phyloP scores from a whole-genome alignment of 208 protist genomes.

The Trypanosoma rangeli region DNA sequence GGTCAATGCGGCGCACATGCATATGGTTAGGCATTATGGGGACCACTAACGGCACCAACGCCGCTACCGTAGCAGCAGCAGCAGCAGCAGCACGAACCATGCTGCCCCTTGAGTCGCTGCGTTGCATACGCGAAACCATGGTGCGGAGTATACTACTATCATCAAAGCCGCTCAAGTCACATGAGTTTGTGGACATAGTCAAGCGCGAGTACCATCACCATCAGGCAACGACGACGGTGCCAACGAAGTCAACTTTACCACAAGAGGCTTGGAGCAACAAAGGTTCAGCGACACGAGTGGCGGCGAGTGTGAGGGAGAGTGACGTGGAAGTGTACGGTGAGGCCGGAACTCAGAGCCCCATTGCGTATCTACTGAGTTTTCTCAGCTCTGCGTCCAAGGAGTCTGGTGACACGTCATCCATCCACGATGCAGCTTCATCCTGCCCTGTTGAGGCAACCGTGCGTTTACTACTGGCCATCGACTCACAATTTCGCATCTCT shows the following conservation, averaged over 20 bases:
- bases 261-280: background rate
- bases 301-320: background rate
- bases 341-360: background rate
- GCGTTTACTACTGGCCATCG: constrained; percentile 46
- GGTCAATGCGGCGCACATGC: background rate
- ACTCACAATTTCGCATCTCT: constrained; percentile 62
- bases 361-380: constrained; percentile 2
- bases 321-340: background rate
- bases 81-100: background rate
- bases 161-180: constrained; percentile 35
- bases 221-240: background rate
- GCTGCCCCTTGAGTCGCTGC: constrained; percentile 14
- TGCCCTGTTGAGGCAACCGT: constrained; percentile 34
- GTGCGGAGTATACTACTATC: constrained; percentile 46
- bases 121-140: constrained; percentile 41
- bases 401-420: background rate
- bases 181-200: constrained; percentile 24
- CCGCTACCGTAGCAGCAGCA: background rate
- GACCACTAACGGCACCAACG: background rate
- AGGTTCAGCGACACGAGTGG: background rate
- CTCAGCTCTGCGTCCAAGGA: background rate
- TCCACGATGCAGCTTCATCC: background rate
- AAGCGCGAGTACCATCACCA: background rate
- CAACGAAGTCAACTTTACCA: background rate
- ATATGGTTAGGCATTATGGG: background rate